Evolutionary conservation across 495 filamentous ascomycete genomes (phyloP).

Genomic region (Extremus antarcticus): DNA sequence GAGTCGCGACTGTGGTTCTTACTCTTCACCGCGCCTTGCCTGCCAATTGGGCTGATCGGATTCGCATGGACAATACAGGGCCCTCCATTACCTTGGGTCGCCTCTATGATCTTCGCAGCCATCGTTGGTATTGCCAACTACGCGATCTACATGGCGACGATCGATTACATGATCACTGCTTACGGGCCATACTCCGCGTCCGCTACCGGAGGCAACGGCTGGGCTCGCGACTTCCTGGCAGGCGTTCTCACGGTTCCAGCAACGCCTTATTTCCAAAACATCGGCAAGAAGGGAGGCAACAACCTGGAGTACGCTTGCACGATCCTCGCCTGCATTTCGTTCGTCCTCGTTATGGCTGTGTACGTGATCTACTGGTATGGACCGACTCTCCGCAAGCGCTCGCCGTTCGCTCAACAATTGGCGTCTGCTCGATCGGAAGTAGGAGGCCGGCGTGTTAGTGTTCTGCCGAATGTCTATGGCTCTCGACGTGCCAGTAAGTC

Average conservation of each 20-base stretch:
- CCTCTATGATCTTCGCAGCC: slow-evolving; percentile 49
- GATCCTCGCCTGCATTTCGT: slow-evolving; percentile 59
- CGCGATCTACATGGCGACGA: slow-evolving; percentile 66
- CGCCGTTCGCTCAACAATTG: slow-evolving; percentile 56
- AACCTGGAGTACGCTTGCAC: slow-evolving; percentile 58
- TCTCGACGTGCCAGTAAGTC: slow-evolving; percentile 1
- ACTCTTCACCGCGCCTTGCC: slow-evolving; percentile 48
- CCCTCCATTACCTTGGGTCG: slow-evolving; percentile 53
- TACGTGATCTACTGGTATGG: slow-evolving; percentile 74
- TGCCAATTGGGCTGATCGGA: slow-evolving; percentile 57
- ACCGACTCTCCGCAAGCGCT: slow-evolving; percentile 53
- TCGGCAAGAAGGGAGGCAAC: slow-evolving; percentile 46
- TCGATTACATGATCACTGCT: slow-evolving; percentile 76
- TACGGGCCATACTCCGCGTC: slow-evolving; percentile 72
- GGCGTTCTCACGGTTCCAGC: slow-evolving; percentile 67
- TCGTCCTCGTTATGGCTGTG: slow-evolving; percentile 58
- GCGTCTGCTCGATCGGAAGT: slow-evolving; percentile 10
- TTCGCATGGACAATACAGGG: slow-evolving; percentile 57
- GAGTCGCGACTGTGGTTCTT: slow-evolving; percentile 50
- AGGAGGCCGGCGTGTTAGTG: slow-evolving; percentile 11
- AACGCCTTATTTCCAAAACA: slow-evolving; percentile 52
- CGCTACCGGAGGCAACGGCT: slow-evolving; percentile 66
- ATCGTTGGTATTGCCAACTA: slow-evolving; percentile 61
- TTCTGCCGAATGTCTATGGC: background rate
- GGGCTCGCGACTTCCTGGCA: slow-evolving; percentile 70